phyloP scores from a whole-genome alignment of 768 basidiomycete genomes.

The Boletus sensibilis region DNA sequence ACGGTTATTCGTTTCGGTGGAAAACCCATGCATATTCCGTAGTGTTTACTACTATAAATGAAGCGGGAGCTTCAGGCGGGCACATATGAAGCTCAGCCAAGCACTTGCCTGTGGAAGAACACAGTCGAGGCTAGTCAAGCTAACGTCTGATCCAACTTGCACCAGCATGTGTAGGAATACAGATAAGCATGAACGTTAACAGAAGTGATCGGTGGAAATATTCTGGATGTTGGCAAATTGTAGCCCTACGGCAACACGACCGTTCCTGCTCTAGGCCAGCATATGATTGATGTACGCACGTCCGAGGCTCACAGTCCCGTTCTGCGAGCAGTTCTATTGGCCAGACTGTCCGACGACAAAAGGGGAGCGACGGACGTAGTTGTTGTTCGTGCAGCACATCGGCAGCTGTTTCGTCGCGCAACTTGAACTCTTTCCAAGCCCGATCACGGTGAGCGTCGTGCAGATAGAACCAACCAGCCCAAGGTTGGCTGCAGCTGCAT shows the following conservation, averaged over 20 bases:
- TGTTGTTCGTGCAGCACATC: constrained; percentile 16
- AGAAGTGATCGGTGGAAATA: not conserved
- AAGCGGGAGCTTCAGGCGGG: not conserved
- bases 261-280: not conserved
- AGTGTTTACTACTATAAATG: not conserved
- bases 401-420: constrained; percentile 12
- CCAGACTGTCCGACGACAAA: not conserved
- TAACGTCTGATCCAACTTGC: not conserved
- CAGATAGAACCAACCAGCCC: constrained; percentile 14
- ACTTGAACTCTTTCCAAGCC: constrained; percentile 5
- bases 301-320: constrained; percentile 12
- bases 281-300: constrained; percentile 10
- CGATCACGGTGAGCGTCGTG: constrained; percentile 13
- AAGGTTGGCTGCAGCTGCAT: constrained; percentile 6
- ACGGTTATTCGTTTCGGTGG: not conserved
- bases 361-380: constrained; percentile 4
- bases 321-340: constrained; percentile 1
- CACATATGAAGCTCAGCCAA: not conserved
- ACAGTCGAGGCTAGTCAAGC: not conserved
- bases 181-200: not conserved
- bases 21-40: not conserved
- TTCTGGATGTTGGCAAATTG: not conserved
- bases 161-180: not conserved
- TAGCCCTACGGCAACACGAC: not conserved
- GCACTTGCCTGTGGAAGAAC: not conserved